phyloP scores from a whole-genome alignment of 1,139 yeast genomes.

The Taphrina communis region DNA sequence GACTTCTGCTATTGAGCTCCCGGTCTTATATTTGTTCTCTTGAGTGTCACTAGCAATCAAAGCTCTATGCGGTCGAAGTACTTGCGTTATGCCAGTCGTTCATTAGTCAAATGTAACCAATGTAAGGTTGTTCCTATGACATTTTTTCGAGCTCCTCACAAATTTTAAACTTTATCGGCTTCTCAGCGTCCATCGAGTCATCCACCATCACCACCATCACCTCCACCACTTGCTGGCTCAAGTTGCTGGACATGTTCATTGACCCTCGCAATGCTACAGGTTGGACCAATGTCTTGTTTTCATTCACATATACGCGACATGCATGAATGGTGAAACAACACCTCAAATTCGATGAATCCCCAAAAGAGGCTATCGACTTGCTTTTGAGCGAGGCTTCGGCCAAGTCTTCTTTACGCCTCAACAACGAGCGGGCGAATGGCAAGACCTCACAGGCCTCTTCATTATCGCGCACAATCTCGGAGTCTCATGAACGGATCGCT shows the following conservation, averaged over 20 bases:
- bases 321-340: conserved; percentile 36
- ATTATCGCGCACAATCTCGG: too few relatives aligned
- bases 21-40: too few relatives aligned
- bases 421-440: not conserved
- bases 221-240: too few relatives aligned
- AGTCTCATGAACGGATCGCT: too few relatives aligned
- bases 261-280: not conserved
- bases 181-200: too few relatives aligned
- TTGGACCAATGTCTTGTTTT: not conserved
- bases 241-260: not conserved
- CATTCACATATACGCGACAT: not conserved
- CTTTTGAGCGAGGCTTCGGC: not conserved
- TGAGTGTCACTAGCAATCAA: not conserved
- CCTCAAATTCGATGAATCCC: conserved; percentile 35
- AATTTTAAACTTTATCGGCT: not conserved
- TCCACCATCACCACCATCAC: too few relatives aligned
- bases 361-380: not conserved
- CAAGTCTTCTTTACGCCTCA: conserved; percentile 9
- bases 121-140: not conserved
- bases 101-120: too few relatives aligned
- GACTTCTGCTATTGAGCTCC: too few relatives aligned
- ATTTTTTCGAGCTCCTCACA: conserved; percentile 19
- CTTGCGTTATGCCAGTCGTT: not conserved
- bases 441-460: too few relatives aligned
- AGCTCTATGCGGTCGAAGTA: not conserved